Evolutionary conservation across 805 yeast species (phyloP).

Genomic region (Lipomyces yamadae): DNA sequence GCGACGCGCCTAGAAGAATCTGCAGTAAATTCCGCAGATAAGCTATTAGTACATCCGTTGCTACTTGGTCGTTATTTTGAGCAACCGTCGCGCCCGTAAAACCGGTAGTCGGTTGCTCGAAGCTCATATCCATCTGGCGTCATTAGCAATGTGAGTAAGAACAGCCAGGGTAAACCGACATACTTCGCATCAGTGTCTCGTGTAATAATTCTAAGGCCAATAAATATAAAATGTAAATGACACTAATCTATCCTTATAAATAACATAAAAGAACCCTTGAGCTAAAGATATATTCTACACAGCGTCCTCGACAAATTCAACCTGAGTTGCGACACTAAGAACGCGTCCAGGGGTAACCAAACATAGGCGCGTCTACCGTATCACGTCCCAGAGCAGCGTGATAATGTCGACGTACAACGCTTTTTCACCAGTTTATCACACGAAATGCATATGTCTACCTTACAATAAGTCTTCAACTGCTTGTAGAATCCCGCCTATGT

Average conservation of each 20-base stretch:
- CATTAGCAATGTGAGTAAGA: not conserved
- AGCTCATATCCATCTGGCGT: not conserved
- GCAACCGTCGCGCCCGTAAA: not conserved
- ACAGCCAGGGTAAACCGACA: not conserved
- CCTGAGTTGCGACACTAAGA: not conserved
- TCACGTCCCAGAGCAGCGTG: not conserved
- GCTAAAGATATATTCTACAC: not conserved
- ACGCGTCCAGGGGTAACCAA: constrained; percentile 5
- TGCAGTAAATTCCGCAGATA: constrained; percentile 31
- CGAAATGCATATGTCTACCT: not conserved
- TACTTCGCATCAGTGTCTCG: not conserved
- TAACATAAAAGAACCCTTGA: not conserved
- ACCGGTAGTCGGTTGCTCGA: not conserved
- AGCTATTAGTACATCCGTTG: constrained; percentile 13
- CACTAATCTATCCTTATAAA: not conserved
- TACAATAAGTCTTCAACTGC: not conserved
- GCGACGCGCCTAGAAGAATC: constrained; percentile 38
- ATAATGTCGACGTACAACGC: not conserved
- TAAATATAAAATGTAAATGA: not conserved
- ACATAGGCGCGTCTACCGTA: not conserved
- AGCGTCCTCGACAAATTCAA: not conserved
- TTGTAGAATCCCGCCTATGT: not conserved
- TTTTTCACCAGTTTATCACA: not conserved
- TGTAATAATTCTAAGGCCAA: not conserved
- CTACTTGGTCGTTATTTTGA: not conserved